Evolutionary conservation across 768 basidiomycete species (phyloP), one percentile per base, ranked within the genome.

Genomic region (Psilocybe cyanescens): DNA sequence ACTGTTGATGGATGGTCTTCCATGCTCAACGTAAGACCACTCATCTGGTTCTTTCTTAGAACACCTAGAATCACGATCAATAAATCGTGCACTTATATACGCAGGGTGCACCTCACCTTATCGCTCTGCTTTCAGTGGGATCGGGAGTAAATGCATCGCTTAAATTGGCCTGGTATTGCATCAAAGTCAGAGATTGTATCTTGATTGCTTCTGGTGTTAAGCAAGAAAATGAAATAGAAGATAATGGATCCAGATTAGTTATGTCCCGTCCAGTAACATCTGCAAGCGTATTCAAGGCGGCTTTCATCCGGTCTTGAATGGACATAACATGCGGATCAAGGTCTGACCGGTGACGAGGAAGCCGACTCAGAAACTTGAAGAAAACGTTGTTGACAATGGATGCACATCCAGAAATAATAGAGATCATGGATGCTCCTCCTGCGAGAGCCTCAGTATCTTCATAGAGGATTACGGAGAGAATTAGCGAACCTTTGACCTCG

Each of bases 211-310:
- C 85, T 8, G 76, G 75, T 0, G 86, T 64, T 33, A 89, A 78
- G 65, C 86, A 86, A 9, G 83, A 89, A 67, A 92, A 92, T 6
- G 89, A 91, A 53, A 92, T 75, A 1, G 86, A 76, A 4, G 84
- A 90, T n/a, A 68, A 59, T 9, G 89, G 86, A 66, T 88, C 80
- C 29, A 85, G 81, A 9, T 74, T 69, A 8, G 78, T 24, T 72
- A 71, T 11, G 79, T 71, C 65, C 84, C 79, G 24, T 71, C 77
- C 39, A 75, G 50, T 76, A n/a, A 89, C 72, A 31, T 84, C 79
- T 8, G 86, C 80, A 37, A 91, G 77, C 52, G 74, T 79, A 8
- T 66, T 72, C 5, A 93, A 72, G 0, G 90, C 91, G 3, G 65
- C 66, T 50, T 73, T 70, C 82, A 91, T 87, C 24, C 86, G 82